Percentiles rank a stretch among this genome's conserved stretches.
These are phyloP conservation scores for Umbelopsis sp. DNA, from an alignment of 192 early-diverging fungal genomes.

Conservation along the genomic window DNA sequence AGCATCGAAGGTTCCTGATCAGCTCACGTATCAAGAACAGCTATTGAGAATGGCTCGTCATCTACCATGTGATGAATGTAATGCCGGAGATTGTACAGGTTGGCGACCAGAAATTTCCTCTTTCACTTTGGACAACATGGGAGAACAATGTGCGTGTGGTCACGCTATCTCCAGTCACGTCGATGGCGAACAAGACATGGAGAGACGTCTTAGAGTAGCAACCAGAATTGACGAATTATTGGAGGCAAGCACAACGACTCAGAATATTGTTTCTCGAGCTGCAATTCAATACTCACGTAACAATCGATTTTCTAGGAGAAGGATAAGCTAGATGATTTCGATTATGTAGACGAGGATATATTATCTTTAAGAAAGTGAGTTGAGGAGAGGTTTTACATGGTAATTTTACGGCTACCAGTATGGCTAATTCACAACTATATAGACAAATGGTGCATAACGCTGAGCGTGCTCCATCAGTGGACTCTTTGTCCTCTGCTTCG, in stretches of 20 bases:
- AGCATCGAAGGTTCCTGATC: conserved; percentile 31
- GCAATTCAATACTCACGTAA: too few species aligned
- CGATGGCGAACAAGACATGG: conserved; percentile 47
- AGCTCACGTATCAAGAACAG: conserved; percentile 42
- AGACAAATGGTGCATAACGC: conserved; percentile 24
- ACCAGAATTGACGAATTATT: conserved; percentile 50
- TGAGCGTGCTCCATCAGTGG: conserved; percentile 12
- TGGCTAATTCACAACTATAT: neutral
- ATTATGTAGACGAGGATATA: conserved; percentile 53
- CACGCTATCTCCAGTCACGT: conserved; percentile 50
- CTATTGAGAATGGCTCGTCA: conserved; percentile 50
- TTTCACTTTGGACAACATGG: conserved; percentile 19
- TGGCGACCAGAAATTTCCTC: conserved; percentile 47
- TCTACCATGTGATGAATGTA: conserved; percentile 48
- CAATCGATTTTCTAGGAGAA: conserved; percentile 42
- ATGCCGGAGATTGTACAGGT: conserved; percentile 40
- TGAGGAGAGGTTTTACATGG: neutral
- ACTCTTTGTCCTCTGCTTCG: conserved; percentile 21
- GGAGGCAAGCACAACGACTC: conserved; percentile 30
- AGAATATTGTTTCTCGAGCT: neutral
- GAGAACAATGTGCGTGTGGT: conserved; percentile 48
- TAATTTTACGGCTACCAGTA: neutral
- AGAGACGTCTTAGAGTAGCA: conserved; percentile 48
- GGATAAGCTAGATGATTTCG: conserved; percentile 51
- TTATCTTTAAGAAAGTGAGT: conserved; percentile 46